phyloP scores from a whole-genome alignment of 306 rosid genomes.

The Cicer chorassanicum region DNA sequence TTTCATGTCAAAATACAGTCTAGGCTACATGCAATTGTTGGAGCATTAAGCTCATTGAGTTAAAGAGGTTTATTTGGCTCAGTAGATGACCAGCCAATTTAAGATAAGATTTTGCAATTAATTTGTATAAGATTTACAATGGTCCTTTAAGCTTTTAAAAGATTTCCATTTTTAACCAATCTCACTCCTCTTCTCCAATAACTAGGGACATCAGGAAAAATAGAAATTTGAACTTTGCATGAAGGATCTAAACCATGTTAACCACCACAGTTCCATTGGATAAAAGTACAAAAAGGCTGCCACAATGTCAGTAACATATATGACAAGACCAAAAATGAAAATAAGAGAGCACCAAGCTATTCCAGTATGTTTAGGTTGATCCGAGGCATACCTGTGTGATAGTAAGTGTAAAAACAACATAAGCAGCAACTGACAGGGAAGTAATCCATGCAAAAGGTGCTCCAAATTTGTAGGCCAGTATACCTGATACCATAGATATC shows the following conservation, averaged over 20 bases:
- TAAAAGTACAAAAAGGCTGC: conserved; percentile 9
- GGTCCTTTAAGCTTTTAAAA: not conserved
- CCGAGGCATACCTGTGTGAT: conserved; percentile 81
- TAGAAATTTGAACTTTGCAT: not conserved
- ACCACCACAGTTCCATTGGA: conserved; percentile 9
- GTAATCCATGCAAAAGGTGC: conserved; percentile 97
- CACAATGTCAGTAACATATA: conserved; percentile 19
- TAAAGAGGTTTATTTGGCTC: conserved; percentile 4
- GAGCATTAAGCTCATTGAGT: conserved; percentile 15
- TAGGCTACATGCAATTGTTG: not conserved
- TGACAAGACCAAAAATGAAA: conserved; percentile 26
- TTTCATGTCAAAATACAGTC: conserved; percentile 1
- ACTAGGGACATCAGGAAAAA: not conserved
- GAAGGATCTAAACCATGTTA: conserved; percentile 1
- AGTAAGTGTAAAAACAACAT: conserved; percentile 74
- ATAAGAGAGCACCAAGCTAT: conserved; percentile 26
- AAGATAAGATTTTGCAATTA: conserved; percentile 4
- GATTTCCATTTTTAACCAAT: conserved; percentile 16
- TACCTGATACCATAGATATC: conserved; percentile 99
- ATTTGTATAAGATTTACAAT: not conserved
- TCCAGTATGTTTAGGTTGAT: conserved; percentile 31
- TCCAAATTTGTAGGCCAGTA: conserved; percentile 94
- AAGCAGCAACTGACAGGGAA: conserved; percentile 93
- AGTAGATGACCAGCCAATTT: conserved; percentile 18
- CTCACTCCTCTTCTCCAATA: conserved; percentile 11